Conservation (phyloP, 768 basidiomycete species). For the Phanerodontia chrysosporium region DNA sequence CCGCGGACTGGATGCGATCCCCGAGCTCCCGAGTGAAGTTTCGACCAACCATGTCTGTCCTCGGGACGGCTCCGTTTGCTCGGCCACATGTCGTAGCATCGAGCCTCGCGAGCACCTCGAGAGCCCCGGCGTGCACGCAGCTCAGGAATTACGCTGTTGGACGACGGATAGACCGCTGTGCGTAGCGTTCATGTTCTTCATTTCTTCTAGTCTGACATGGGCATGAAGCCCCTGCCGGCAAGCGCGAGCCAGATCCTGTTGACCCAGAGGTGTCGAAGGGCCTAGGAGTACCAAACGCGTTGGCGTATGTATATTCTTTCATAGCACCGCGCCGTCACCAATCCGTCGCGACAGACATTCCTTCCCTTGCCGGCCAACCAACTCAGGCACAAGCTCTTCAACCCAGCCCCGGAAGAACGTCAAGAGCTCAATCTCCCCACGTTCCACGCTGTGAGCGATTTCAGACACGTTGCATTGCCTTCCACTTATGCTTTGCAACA, state of each 20-base stretch:
- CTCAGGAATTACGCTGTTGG: neutral
- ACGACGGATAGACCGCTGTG: neutral
- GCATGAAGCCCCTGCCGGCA: neutral
- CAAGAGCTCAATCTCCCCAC: conserved; percentile 34
- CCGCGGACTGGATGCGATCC: neutral
- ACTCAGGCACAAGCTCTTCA: conserved; percentile 32
- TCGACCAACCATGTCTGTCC: conserved; percentile 9
- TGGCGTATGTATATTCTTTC: neutral
- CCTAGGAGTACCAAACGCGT: neutral
- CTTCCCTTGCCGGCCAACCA: conserved; percentile 35
- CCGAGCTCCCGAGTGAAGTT: neutral
- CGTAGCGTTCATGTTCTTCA: neutral
- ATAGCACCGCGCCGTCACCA: neutral
- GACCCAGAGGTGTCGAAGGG: neutral
- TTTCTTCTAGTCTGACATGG: neutral
- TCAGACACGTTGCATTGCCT: neutral
- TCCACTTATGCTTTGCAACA: conserved; percentile 9
- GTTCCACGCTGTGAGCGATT: conserved; percentile 24
- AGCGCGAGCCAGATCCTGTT: neutral
- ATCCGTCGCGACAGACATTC: conserved; percentile 33
- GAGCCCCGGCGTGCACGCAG: neutral
- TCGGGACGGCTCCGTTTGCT: neutral
- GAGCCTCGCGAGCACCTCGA: neutral
- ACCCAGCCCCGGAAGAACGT: conserved; percentile 34
- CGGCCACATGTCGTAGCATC: conserved; percentile 3